Evolutionary conservation across 768 basidiomycete species (phyloP), one percentile per base, ranked within the genome.

Genomic region (Xerocomellus chrysenteron): DNA sequence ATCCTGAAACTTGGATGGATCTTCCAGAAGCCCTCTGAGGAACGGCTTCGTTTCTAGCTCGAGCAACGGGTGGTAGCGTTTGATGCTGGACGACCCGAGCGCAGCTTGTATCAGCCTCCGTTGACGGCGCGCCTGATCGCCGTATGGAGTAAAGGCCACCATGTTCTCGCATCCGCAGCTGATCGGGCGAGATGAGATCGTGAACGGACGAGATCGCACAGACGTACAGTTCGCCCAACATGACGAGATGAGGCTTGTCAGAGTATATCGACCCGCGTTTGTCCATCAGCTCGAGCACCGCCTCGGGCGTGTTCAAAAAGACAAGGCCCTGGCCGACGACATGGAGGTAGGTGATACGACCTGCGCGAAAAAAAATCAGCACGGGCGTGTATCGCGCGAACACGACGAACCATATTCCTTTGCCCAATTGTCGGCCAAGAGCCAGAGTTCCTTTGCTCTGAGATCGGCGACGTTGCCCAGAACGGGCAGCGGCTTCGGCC

Each of bases 241-340:
- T 90, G 43, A 86, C 76, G 24, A 89, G 73, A 26, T 75, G 72
- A 0, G 87, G 87, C 68, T 86, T 88, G 73, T 90, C 90, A 9
- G 88, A 85, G 68, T 90, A 91, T 30, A 89, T 84, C 10, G 80
- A 73, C 8, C 88, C 86, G 32, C 82, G 80, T 65, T 82, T 86
- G 53, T 91, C 88, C 60, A 92, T 73, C 53, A 92, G 71, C 36
- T 90, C 88, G 39, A 76, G 74, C 0, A 79, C 80, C 0, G 78
- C 83, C 37, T 86, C 79, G 8, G 79, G 77, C 35, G 80, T 80
- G 70, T 84, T 87, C 50, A 90, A 63, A 70, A 91, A 86, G 32
- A 90, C 75, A 35, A 92, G 79, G 2, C 82, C 80, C 57, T 88
- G 82, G 0, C 87, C 86, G 46, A 87, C 76, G 24, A 88, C 71